Evolutionary conservation across 495 filamentous ascomycete species (phyloP), one percentile per base, ranked within the genome.

Genomic region (Lophium mytilinum): DNA sequence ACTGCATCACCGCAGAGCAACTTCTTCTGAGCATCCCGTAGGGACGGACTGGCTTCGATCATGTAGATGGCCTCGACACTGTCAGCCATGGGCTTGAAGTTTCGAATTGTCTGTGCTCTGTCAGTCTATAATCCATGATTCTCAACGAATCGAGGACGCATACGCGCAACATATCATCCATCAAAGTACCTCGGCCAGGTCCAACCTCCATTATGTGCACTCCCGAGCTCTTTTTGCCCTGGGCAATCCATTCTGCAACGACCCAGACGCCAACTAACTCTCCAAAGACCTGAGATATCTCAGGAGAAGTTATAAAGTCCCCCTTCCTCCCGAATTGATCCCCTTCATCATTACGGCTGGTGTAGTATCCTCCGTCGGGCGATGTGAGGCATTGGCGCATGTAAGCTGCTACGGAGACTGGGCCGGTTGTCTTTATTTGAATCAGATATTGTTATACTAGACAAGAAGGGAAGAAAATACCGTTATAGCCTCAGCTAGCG

Each of bases 341-440:
- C 11, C 79, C 77, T 21, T 75, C 83, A 49, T 78, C 68, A 37
- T 79, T 73, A 35, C 79, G 80, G 2, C 85, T 80, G 5, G 89
- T 96, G 73, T 98, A 98, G 75, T 98, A 98, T 43, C 93, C 93
- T 53, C 88, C 89, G n/a, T 86, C 75, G 50, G 89, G 85, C 11
- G 86, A 86, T 12, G 91, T 96, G 61, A 98, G 83, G 69, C 92
- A 96, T 83, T 96, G 93, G 66, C 93, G 90, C 93, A 98, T 98
- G 71, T 90, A 98, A 37, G 87, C 81, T 21, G 93, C 91, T 52
- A 98, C 82, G 4, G 93, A 86, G 40, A 96, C 84, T 5, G 93
- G 93, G 2, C 93, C 93, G 14, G 92, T 96, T 51, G 79, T 77
- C 80, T 88, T 54, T 43, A 37, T 46, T 36, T 35, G 48, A 48